These are phyloP conservation scores for Verticillium zaregamsianum DNA, from an alignment of 2,329 filamentous ascomycete genomes.

Conservation along the genomic window DNA sequence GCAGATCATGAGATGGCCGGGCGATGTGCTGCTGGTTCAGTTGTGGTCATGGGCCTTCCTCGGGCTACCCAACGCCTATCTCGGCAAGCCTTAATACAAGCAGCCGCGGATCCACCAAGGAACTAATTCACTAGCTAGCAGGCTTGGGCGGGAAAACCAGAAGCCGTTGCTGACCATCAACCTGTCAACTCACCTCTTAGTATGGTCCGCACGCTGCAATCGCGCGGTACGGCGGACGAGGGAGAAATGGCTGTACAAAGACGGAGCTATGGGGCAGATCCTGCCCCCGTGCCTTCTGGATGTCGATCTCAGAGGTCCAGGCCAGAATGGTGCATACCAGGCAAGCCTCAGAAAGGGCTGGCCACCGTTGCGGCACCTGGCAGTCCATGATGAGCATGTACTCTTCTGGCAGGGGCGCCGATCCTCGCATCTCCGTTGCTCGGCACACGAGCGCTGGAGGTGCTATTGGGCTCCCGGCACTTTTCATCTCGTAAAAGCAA, in stretches of 20 bases:
- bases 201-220: neutral
- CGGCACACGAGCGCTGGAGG: neutral
- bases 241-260: neutral
- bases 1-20: neutral
- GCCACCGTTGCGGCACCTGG: neutral
- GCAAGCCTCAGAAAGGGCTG: neutral
- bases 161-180: neutral
- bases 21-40: no score
- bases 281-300: neutral
- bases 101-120: neutral
- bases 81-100: neutral
- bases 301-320: neutral
- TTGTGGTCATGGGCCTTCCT: no score
- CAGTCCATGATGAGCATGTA: neutral
- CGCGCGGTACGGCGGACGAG: neutral
- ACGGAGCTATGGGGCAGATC: neutral
- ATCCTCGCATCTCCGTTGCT: neutral
- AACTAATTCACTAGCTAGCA: neutral
- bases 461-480: constrained; percentile 1
- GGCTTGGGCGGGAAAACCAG: neutral
- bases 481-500: constrained; percentile 10
- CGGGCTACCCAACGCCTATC: neutral
- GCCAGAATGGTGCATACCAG: neutral
- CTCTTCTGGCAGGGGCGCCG: neutral
- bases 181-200: neutral